phyloP scores from a whole-genome alignment of 805 yeast species.

The Saccharomycopsis sp. region DNA sequence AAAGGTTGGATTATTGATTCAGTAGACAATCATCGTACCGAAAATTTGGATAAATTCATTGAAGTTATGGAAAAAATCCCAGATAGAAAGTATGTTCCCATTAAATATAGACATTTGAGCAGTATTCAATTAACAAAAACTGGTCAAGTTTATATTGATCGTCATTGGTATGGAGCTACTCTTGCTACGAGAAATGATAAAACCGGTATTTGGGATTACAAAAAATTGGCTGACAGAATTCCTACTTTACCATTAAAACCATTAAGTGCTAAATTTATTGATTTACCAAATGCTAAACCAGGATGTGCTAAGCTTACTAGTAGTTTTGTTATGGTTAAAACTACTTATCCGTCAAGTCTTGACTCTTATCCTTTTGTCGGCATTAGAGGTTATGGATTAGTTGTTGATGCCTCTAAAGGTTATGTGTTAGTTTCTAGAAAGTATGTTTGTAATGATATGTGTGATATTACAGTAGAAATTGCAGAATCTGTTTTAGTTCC shows the following conservation, averaged over 20 bases:
- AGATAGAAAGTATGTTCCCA: conserved; percentile 17
- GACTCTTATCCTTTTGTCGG: conserved; percentile 17
- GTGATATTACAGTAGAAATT: conserved; percentile 18
- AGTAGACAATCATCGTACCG: conserved; percentile 13
- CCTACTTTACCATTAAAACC: conserved; percentile 19
- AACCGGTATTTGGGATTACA: conserved; percentile 18
- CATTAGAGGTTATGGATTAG: conserved; percentile 17
- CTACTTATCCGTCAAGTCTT: conserved; percentile 17
- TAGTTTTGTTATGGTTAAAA: conserved; percentile 18
- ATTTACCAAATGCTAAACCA: conserved; percentile 12
- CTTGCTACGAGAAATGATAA: conserved; percentile 17
- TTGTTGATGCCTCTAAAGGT: conserved; percentile 17
- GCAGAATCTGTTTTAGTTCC: conserved; percentile 18
- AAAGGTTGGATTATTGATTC: conserved; percentile 29
- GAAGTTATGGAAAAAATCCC: conserved; percentile 17
- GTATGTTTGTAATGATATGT: conserved; percentile 18
- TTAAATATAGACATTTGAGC: conserved; percentile 15
- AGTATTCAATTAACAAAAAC: conserved; percentile 17
- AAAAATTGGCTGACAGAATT: conserved; percentile 16
- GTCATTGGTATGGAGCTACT: conserved; percentile 18
- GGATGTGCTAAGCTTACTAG: conserved; percentile 10
- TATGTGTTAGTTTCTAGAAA: conserved; percentile 17
- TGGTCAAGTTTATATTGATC: conserved; percentile 16
- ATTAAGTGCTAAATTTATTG: conserved; percentile 11
- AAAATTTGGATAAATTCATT: conserved; percentile 16